A percentile compares a stretch with the other conserved stretches of the same genome.
Evolutionary conservation across 192 early-diverging fungal genomes (phyloP).

Genomic region (Thamnidium elegans): DNA sequence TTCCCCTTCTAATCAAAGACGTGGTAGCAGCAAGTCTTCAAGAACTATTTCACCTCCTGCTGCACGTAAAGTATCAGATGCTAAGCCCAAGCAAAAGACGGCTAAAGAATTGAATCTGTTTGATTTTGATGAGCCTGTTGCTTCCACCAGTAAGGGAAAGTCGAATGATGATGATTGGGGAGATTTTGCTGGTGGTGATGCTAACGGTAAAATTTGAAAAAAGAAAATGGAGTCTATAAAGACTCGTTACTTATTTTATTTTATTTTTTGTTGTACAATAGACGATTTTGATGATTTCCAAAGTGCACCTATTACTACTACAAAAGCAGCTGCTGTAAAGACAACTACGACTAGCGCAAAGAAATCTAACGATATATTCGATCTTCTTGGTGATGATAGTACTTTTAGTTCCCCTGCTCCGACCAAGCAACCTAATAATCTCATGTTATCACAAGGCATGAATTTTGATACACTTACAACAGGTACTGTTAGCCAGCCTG

Average conservation of each 20-base stretch:
- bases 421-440: not conserved
- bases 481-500: not conserved
- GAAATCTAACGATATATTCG: conserved; percentile 31
- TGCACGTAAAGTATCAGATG: not conserved
- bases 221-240: too few relatives aligned
- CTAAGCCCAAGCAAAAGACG: conserved; percentile 14
- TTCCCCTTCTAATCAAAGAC: not conserved
- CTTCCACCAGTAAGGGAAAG: conserved; percentile 18
- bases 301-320: conserved; percentile 40
- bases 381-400: conserved; percentile 32
- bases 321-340: conserved; percentile 10
- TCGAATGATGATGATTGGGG: conserved; percentile 73
- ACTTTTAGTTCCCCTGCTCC: conserved; percentile 6
- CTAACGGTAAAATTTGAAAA: conserved; percentile 30
- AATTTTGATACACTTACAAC: conserved; percentile 11
- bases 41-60: conserved; percentile 15
- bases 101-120: conserved; percentile 61
- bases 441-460: conserved; percentile 16
- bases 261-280: conserved; percentile 17
- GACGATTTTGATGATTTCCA: conserved; percentile 73
- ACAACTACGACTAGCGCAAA: conserved; percentile 15
- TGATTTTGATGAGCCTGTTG: conserved; percentile 57
- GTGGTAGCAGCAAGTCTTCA: not conserved
- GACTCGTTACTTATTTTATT: not conserved
- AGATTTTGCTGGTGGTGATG: conserved; percentile 56